Conservation (phyloP, 1,139 yeast genomes). For the Taiozyma onychis region DNA sequence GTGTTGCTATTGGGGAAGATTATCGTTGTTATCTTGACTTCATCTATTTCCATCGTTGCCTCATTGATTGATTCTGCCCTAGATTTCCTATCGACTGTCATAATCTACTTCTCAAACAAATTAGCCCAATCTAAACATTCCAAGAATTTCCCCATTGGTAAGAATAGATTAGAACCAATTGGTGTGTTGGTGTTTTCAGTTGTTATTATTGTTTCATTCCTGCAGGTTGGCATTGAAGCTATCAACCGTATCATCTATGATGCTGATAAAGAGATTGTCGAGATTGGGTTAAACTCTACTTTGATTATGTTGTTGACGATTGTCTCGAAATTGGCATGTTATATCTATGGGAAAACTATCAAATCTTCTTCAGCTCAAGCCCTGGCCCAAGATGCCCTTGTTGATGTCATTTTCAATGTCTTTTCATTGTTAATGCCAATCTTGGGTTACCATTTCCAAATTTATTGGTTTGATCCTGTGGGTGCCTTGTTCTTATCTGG, state of each 20-base stretch:
- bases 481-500: slow-evolving; percentile 63
- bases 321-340: slow-evolving; percentile 53
- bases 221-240: slow-evolving; percentile 70
- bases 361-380: slow-evolving; percentile 71
- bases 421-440: slow-evolving; percentile 70
- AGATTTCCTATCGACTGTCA: slow-evolving; percentile 70
- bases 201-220: slow-evolving; percentile 63
- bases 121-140: slow-evolving; percentile 44
- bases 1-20: slow-evolving; percentile 56
- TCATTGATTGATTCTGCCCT: slow-evolving; percentile 72
- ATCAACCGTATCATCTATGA: slow-evolving; percentile 28
- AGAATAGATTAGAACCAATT: slow-evolving; percentile 69
- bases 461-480: slow-evolving; percentile 72
- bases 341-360: slow-evolving; percentile 59
- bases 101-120: slow-evolving; percentile 59
- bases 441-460: slow-evolving; percentile 42
- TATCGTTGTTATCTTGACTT: slow-evolving; percentile 56
- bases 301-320: slow-evolving; percentile 61
- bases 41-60: slow-evolving; percentile 70
- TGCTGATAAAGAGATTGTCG: slow-evolving; percentile 34
- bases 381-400: slow-evolving; percentile 74
- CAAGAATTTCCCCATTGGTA: slow-evolving; percentile 58
- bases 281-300: slow-evolving; percentile 49
- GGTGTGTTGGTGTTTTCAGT: slow-evolving; percentile 73
- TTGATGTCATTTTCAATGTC: slow-evolving; percentile 67